Percentiles rank a stretch among this genome's conserved stretches.
phyloP scores from a whole-genome alignment of 2,329 filamentous ascomycete genomes.

The Eutypella sp. region DNA sequence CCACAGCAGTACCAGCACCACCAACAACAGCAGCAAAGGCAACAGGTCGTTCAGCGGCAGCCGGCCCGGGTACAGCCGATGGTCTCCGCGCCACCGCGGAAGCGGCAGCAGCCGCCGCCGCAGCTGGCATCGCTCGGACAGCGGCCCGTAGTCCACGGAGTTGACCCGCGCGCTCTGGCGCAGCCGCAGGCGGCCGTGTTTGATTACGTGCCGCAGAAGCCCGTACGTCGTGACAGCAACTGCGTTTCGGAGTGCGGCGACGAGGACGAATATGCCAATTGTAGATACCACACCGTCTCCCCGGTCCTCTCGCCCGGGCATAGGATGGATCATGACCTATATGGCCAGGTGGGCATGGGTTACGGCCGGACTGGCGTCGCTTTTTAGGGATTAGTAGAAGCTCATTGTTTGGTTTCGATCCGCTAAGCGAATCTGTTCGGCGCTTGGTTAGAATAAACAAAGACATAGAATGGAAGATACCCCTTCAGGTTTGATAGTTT shows the following conservation, averaged over 20 bases:
- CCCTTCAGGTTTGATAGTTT: no score
- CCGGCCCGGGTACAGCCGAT: conserved; percentile 6
- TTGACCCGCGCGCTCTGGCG: not conserved
- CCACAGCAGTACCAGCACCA: no score
- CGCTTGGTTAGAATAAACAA: no score
- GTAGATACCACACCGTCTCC: conserved; percentile 14
- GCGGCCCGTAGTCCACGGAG: not conserved
- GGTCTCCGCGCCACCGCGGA: not conserved
- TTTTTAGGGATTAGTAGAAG: not conserved
- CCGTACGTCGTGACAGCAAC: conserved; percentile 19
- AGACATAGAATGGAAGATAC: no score
- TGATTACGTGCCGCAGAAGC: not conserved
- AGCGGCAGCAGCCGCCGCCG: not conserved
- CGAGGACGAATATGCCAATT: conserved; percentile 6
- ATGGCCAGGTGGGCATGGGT: conserved; percentile 3
- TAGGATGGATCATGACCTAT: not conserved
- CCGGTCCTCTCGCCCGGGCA: conserved; percentile 2
- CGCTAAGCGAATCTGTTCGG: no score
- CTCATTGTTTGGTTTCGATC: no score
- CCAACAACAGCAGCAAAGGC: no score
- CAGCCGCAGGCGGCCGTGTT: conserved; percentile 1
- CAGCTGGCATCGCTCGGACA: not conserved
- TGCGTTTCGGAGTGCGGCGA: conserved; percentile 18
- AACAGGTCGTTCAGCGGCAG: conserved; percentile 5
- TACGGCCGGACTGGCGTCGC: conserved; percentile 3